Conservation (phyloP, 139 green algal species). For the Asterochloris erici region DNA sequence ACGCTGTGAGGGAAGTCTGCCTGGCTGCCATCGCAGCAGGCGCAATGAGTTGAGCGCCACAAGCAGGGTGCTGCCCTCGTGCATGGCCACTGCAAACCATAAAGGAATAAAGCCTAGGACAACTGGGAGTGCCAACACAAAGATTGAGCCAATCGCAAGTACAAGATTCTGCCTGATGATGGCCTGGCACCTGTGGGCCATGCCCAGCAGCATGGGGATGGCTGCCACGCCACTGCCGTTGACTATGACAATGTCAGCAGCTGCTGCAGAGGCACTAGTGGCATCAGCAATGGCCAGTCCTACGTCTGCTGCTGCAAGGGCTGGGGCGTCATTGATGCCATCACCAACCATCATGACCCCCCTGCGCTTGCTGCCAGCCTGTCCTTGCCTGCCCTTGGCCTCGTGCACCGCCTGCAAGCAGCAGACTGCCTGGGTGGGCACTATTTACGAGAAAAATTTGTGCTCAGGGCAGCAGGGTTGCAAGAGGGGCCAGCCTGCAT, state of each 20-base stretch:
- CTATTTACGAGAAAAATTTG: not conserved
- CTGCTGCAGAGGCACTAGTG: slow-evolving; percentile 64
- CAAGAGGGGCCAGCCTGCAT: no score
- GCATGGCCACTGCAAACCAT: slow-evolving; percentile 83
- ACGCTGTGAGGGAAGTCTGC: not conserved
- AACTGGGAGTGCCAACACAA: slow-evolving; percentile 63
- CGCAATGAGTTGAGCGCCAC: slow-evolving; percentile 85
- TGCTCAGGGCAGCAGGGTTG: slow-evolving; percentile 15
- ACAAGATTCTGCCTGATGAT: slow-evolving; percentile 74
- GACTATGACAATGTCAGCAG: slow-evolving; percentile 78
- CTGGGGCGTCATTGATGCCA: slow-evolving; percentile 76
- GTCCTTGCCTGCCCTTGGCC: not conserved
- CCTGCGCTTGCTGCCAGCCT: not conserved
- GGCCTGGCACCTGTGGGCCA: slow-evolving; percentile 55
- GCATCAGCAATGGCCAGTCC: slow-evolving; percentile 64
- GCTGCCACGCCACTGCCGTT: slow-evolving; percentile 69
- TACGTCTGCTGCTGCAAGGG: slow-evolving; percentile 67
- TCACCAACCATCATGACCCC: slow-evolving; percentile 45
- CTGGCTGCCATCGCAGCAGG: slow-evolving; percentile 45
- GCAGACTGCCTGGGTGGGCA: not conserved
- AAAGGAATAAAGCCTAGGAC: slow-evolving; percentile 82
- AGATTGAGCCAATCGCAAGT: slow-evolving; percentile 71
- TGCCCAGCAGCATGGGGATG: slow-evolving; percentile 68
- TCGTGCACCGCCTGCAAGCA: slow-evolving; percentile 7
- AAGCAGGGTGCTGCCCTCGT: slow-evolving; percentile 88